Evolutionary conservation across 1,284 basidiomycete genomes (phyloP), one percentile per base, ranked within the genome.

Genomic region (Fomitopsis pinicola): DNA sequence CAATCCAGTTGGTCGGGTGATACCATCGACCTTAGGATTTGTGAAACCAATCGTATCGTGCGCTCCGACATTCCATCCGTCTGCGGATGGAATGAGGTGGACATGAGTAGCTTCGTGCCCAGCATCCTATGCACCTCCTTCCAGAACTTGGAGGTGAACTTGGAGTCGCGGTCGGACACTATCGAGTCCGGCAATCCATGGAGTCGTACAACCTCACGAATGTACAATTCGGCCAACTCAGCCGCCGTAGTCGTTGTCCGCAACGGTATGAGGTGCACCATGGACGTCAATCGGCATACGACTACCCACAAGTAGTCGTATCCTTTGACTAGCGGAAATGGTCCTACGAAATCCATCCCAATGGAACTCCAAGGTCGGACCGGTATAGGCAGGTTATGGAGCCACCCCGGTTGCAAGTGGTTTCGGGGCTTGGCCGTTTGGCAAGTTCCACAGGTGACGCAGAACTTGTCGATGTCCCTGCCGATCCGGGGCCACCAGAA

Each of bases 151-250:
- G 42, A 44, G 42, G 19, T 19, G 42, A 44, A 44, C 17, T n/a
- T 17, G 7, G 17, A n/a, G 42, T 44, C 42, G 12, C 42, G 42
- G 42, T 44, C n/a, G 17, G 42, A 44, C 7, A 44, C 19, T 17
- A 44, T 44, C 7, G 17, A 17, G 6, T 65, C 61, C 0, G 74
- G 80, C 1, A 81, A 57, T 0, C 80, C 77, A 63, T 80, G 75
- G n/a, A 77, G 58, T 77, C 77, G 62, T 73, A 76, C 75, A 75
- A 77, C n/a, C 76, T 44, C 59, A 73, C 58, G 42, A 79, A 75
- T 33, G 22, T 77, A 70, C 0, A 76, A 38, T 0, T 58, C 44
- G 2, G 73, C 74, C 6, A 76, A 59, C 5, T 76, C 68, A n/a
- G 72, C 61, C 28, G 78, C 76, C 2, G 73, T 67, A 0, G 72